Conservation (phyloP, 495 filamentous ascomycete species). For the Penicillium ochrochloron region DNA sequence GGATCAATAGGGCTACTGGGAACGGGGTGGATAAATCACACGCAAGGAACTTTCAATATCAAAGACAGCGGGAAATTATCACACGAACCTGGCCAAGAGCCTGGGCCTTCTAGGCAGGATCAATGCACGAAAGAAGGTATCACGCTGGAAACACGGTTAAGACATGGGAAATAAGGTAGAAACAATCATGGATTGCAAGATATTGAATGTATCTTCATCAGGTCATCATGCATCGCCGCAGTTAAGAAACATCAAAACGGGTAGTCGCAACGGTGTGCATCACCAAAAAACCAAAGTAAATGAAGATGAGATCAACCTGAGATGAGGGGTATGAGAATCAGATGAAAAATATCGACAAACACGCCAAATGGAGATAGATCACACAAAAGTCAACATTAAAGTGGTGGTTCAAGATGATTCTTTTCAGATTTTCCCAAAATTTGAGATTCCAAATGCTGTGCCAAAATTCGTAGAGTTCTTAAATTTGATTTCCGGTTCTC, state of each 20-base stretch:
- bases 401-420: slow-evolving; percentile 10
- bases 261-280: slow-evolving; percentile 11
- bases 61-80: slow-evolving; percentile 10
- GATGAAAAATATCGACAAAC: slow-evolving; percentile 11
- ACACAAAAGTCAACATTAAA: slow-evolving; percentile 21
- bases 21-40: slow-evolving; percentile 25
- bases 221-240: slow-evolving; percentile 27
- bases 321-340: slow-evolving; percentile 9
- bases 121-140: slow-evolving; percentile 2
- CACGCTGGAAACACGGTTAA: slow-evolving; percentile 10
- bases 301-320: slow-evolving; percentile 1
- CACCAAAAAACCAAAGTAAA: slow-evolving; percentile 1
- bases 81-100: slow-evolving; percentile 11
- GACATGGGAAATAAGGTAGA: slow-evolving; percentile 17
- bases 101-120: slow-evolving; percentile 4
- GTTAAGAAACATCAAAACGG: slow-evolving; percentile 11
- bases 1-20: slow-evolving; percentile 2
- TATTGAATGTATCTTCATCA: slow-evolving; percentile 33
- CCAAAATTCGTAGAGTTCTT: slow-evolving; percentile 67
- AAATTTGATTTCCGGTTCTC: slow-evolving; percentile 62
- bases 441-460: slow-evolving; percentile 48
- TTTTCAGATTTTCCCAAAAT: slow-evolving; percentile 24
- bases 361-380: slow-evolving; percentile 25
- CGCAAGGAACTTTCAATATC: slow-evolving; percentile 35
- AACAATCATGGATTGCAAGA: slow-evolving; percentile 26